These are phyloP conservation scores for Amanita pallidorosea DNA, from an alignment of 768 basidiomycete species.

Conservation along the genomic window DNA sequence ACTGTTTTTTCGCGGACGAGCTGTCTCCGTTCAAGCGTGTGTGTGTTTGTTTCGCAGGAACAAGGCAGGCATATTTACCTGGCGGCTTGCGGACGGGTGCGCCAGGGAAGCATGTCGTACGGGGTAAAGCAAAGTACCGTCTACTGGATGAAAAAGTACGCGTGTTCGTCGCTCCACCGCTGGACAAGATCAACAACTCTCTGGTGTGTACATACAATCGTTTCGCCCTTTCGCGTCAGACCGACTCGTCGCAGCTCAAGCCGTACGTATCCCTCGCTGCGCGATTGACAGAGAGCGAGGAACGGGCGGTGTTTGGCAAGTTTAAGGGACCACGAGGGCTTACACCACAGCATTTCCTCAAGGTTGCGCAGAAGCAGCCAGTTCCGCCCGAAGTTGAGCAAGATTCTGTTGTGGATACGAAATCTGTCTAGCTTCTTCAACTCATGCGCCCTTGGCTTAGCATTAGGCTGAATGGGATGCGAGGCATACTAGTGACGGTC, in stretches of 20 bases:
- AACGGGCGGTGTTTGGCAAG: constrained; percentile 25
- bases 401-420: not conserved
- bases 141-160: constrained; percentile 77
- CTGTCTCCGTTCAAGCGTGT: not conserved
- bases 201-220: constrained; percentile 27
- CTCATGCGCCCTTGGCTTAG: too few species aligned
- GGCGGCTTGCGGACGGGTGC: constrained; percentile 83
- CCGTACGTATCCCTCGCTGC: constrained; percentile 52
- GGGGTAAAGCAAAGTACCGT: constrained; percentile 72
- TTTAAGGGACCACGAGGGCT: constrained; percentile 28
- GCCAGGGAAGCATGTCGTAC: constrained; percentile 73
- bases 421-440: not conserved
- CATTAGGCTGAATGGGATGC: too few species aligned
- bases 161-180: constrained; percentile 71
- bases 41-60: constrained; percentile 38
- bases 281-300: constrained; percentile 24
- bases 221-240: not conserved
- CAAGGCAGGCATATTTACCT: constrained; percentile 71
- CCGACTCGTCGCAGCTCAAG: constrained; percentile 36
- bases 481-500: too few species aligned
- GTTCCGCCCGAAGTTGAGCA: not conserved
- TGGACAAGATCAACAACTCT: constrained; percentile 49
- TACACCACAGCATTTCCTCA: constrained; percentile 32
- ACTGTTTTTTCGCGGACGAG: constrained; percentile 6
- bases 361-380: constrained; percentile 21